phyloP scores from a whole-genome alignment of 495 filamentous ascomycete genomes.

The Aspergillus ostianus region DNA sequence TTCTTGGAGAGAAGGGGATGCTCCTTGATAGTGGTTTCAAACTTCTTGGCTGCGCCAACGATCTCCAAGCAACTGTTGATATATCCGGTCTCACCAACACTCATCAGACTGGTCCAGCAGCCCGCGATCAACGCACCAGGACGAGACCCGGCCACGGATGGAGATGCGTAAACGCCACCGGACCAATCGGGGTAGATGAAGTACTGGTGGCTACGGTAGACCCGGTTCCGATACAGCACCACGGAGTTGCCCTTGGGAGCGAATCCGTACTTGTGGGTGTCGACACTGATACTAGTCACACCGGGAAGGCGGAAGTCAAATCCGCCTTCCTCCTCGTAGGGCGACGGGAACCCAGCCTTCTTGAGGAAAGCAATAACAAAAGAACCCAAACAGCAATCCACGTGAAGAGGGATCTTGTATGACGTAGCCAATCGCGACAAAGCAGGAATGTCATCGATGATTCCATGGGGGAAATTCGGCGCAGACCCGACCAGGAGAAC shows the following conservation, averaged over 20 bases:
- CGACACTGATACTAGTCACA: constrained; percentile 91
- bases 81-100: constrained; percentile 85
- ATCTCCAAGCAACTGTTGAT: constrained; percentile 80
- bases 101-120: constrained; percentile 90
- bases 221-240: constrained; percentile 78
- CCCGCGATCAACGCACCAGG: constrained; percentile 92
- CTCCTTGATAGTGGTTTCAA: constrained; percentile 70
- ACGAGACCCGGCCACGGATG: constrained; percentile 83
- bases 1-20: constrained; percentile 64
- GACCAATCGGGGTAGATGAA: constrained; percentile 94
- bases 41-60: constrained; percentile 80
- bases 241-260: constrained; percentile 95
- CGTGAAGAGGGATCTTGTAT: constrained; percentile 82
- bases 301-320: constrained; percentile 95
- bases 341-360: constrained; percentile 75
- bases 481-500: constrained; percentile 91
- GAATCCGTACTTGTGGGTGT: constrained; percentile 99
- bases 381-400: constrained; percentile 95
- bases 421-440: constrained; percentile 81
- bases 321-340: constrained; percentile 61
- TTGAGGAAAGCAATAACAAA: constrained; percentile 91
- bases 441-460: constrained; percentile 88
- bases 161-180: constrained; percentile 93
- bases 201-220: constrained; percentile 85
- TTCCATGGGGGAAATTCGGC: constrained; percentile 96